Conservation (phyloP, 441 rosid species). For the Erodium texanum region DNA sequence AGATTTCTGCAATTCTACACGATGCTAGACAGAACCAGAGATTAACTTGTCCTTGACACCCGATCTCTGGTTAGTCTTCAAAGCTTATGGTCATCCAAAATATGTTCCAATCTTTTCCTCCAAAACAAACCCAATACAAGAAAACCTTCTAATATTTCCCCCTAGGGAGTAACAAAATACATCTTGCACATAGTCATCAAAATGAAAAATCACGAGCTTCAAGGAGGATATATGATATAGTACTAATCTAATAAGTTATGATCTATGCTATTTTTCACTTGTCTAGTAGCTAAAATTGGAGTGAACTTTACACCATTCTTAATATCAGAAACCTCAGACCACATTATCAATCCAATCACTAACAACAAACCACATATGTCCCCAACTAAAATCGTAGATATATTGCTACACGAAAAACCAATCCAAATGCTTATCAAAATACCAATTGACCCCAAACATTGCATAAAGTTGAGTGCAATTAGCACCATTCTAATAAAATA, state of each 20-base stretch:
- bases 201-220: neutral
- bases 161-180: neutral
- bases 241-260: neutral
- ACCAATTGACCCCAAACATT: neutral
- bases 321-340: neutral
- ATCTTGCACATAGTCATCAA: neutral
- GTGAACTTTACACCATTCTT: neutral
- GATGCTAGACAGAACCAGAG: neutral
- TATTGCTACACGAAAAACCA: neutral
- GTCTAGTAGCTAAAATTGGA: neutral
- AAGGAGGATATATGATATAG: neutral
- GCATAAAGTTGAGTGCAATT: neutral
- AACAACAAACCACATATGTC: neutral
- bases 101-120: too few relatives aligned
- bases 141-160: neutral
- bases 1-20: too few relatives aligned
- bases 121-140: neutral
- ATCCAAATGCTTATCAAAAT: neutral
- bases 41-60: neutral
- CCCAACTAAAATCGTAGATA: neutral
- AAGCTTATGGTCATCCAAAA: too few relatives aligned
- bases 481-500: neutral
- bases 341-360: neutral
- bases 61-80: neutral
- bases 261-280: neutral